phyloP scores from a whole-genome alignment of 495 filamentous ascomycete genomes.

The Tuber melanosporum region DNA sequence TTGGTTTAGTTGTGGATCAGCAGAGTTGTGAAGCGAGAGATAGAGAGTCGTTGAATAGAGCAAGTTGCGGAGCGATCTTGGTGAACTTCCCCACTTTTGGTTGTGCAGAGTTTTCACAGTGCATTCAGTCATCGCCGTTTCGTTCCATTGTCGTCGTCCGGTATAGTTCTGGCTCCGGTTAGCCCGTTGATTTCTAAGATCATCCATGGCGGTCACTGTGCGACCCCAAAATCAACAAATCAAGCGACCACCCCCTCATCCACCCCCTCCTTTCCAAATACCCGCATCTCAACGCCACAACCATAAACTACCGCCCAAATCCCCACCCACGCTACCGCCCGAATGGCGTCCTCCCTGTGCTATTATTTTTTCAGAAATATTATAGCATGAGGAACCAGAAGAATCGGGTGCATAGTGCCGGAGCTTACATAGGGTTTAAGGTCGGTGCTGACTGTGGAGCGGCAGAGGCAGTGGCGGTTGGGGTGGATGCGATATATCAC shows the following conservation, averaged over 20 bases:
- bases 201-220: constrained; percentile 87
- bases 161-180: too few species aligned
- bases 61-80: too few species aligned
- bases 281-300: constrained; percentile 52
- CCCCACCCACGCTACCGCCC: constrained; percentile 56
- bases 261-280: constrained; percentile 45
- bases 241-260: constrained; percentile 49
- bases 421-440: constrained; percentile 68
- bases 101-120: too few species aligned
- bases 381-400: constrained; percentile 47
- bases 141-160: too few species aligned
- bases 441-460: constrained; percentile 41
- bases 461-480: constrained; percentile 46
- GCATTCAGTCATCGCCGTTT: too few species aligned
- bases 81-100: too few species aligned
- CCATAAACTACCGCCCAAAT: constrained; percentile 74
- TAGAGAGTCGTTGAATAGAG: too few species aligned
- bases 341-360: constrained; percentile 50
- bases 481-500: constrained; percentile 63
- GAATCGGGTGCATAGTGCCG: constrained; percentile 68
- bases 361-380: constrained; percentile 55
- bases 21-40: too few species aligned
- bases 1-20: too few species aligned
- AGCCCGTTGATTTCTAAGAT: constrained; percentile 18
- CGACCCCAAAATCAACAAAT: constrained; percentile 57